These are phyloP conservation scores for Malus hybrid DNA, from an alignment of 331 rosid species.

Conservation along the genomic window DNA sequence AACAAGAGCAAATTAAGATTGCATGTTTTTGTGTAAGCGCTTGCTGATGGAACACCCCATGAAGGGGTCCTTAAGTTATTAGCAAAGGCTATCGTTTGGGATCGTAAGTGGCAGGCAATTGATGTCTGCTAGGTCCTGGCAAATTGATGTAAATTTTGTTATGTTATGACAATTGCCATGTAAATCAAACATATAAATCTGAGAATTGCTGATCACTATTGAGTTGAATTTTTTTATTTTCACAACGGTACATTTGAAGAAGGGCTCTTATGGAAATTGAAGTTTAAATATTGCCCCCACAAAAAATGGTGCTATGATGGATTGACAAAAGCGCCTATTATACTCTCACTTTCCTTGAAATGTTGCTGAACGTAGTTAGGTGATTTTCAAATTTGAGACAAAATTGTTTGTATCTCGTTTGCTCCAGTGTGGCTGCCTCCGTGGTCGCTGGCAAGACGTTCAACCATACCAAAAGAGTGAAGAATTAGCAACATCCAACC, in stretches of 20 bases:
- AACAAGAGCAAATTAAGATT: background rate
- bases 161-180: background rate
- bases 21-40: background rate
- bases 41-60: background rate
- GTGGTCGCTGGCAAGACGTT: too few relatives aligned
- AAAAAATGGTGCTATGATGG: background rate
- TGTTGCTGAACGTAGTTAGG: background rate
- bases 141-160: background rate
- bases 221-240: background rate
- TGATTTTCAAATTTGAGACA: background rate
- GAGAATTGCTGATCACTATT: background rate
- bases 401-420: background rate
- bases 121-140: background rate
- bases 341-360: background rate
- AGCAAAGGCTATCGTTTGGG: background rate
- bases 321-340: background rate
- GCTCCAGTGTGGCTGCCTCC: too few relatives aligned
- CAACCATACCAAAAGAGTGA: too few relatives aligned
- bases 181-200: background rate
- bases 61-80: background rate
- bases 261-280: background rate
- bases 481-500: background rate
- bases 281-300: background rate
- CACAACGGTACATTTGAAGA: too few relatives aligned
- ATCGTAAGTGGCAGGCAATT: background rate